Evolutionary conservation across 164 flowering plant species (phyloP).

Genomic region (grape (Vitis vinifera)): ASM3070453v1 NC_081806.1:3000501-3001000

Average conservation of each 20-base stretch:
- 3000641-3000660: slow-evolving; percentile 84
- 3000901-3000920: slow-evolving; percentile 87
- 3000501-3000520: slow-evolving; percentile 70
- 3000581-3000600: slow-evolving; percentile 67
- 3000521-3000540: slow-evolving; percentile 56
- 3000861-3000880: slow-evolving; percentile 68
- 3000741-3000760: too few species aligned
- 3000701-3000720: slow-evolving; percentile 55
- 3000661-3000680: slow-evolving; percentile 71
- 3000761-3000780: too few species aligned
- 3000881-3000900: slow-evolving; percentile 67
- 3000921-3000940: slow-evolving; percentile 59
- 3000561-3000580: slow-evolving; percentile 70
- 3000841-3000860: slow-evolving; percentile 72
- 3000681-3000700: slow-evolving; percentile 84
- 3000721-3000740: slow-evolving; percentile 17
- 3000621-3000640: slow-evolving; percentile 78
- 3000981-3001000: slow-evolving; percentile 16
- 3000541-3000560: slow-evolving; percentile 66
- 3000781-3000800: not conserved
- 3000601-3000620: slow-evolving; percentile 78
- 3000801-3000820: slow-evolving; percentile 58
- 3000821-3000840: slow-evolving; percentile 68
- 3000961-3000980: slow-evolving; percentile 1
- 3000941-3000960: slow-evolving; percentile 52